Evolutionary conservation across 306 rosid genomes (phyloP), one percentile per base, ranked within the genome.

Genomic region (Ziziphus jujuba): DNA sequence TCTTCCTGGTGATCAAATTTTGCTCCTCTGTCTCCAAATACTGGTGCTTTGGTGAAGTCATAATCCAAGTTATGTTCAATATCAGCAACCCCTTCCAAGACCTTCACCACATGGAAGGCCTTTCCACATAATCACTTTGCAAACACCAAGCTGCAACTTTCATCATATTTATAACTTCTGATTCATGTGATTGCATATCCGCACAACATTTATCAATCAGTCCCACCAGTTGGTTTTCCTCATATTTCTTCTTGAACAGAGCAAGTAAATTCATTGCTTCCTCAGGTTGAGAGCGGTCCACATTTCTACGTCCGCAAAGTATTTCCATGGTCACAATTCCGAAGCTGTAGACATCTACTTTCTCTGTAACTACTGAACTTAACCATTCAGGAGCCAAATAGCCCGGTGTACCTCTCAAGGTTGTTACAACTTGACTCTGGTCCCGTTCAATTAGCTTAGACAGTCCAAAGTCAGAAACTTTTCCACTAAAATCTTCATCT

Each of bases 71-170:
- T 3, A 7, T 36, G 9, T 36, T 21, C 63, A 1, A 33, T 73
- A 16, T 49, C 54, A 17, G 7, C 16, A 3, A 5, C n/a, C 2
- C 54, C 2, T 43, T 68, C 50, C 55, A 68, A 11, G 55, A 68
- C 56, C 25, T 44, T 16, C 21, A 44, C 55, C 13, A 63, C 68
- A 63, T 63, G 7, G 68, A 45, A 63, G 68, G 68, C 55, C 68
- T 63, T 19, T 47, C 45, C 22, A 56, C 12, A 44, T 4, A 63
- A 24, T 63, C 38, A 43, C 2, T 7, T 21, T 63, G 68, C 55
- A 63, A 47, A 13, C 68, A 63, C 68, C 68, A 63, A 1, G 38
- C 19, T 7, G 68, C 68, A 13, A 63, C 21, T 11, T 15, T 63
- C 68, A 63, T 63, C 68, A 63, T 43, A 9, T 44, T 47, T 7